phyloP scores from a whole-genome alignment of 2,329 filamentous ascomycete genomes.

The Cladosporium sp. region DNA sequence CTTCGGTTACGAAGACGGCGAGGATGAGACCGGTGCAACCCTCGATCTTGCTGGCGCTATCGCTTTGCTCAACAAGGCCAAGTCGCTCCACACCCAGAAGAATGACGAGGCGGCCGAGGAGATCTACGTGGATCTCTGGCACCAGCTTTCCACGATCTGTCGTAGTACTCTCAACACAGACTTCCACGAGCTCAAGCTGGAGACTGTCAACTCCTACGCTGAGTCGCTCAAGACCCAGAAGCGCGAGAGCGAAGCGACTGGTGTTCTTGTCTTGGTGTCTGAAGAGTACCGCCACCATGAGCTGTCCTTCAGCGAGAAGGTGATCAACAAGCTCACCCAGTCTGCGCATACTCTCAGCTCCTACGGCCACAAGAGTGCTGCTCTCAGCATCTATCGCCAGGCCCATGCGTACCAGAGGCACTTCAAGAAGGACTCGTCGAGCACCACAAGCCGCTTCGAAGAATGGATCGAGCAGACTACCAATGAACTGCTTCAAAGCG shows the following conservation, averaged over 20 bases:
- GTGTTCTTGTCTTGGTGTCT: slow-evolving; percentile 51
- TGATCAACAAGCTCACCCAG: slow-evolving; percentile 38
- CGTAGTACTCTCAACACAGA: slow-evolving; percentile 46
- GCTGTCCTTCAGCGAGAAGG: slow-evolving; percentile 30
- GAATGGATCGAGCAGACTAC: slow-evolving; percentile 46
- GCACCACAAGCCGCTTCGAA: slow-evolving; percentile 47
- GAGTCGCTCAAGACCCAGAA: slow-evolving; percentile 51
- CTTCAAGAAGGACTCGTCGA: slow-evolving; percentile 34
- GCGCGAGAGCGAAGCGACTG: slow-evolving; percentile 48
- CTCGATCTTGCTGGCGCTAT: slow-evolving; percentile 40
- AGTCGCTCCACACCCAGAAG: slow-evolving; percentile 40
- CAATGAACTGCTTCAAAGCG: slow-evolving; percentile 47
- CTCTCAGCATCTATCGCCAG: slow-evolving; percentile 52
- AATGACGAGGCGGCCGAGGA: slow-evolving; percentile 44
- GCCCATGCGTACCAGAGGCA: slow-evolving; percentile 39
- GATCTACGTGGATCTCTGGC: slow-evolving; percentile 55
- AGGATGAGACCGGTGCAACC: slow-evolving; percentile 36
- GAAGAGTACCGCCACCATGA: slow-evolving; percentile 53
- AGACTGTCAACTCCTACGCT: slow-evolving; percentile 50
- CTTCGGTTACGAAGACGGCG: slow-evolving; percentile 45
- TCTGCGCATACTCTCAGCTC: slow-evolving; percentile 51
- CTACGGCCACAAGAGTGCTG: slow-evolving; percentile 48
- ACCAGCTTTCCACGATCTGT: slow-evolving; percentile 51
- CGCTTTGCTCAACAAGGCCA: slow-evolving; percentile 42
- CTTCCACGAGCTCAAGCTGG: slow-evolving; percentile 53